phyloP scores from a whole-genome alignment of 306 rosid species.

The Malus asiatica region DNA sequence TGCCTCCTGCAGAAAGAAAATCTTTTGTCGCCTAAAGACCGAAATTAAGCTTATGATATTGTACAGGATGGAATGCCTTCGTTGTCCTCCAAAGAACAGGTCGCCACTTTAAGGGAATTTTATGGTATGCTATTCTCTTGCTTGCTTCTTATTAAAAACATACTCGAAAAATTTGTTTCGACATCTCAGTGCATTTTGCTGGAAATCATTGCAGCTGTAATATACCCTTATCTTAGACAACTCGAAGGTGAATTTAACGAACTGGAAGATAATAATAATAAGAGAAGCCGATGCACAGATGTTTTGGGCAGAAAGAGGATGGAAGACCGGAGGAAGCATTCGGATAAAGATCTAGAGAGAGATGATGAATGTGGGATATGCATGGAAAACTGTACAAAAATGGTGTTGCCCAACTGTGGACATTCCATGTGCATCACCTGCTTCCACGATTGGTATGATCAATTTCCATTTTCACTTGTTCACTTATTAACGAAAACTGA shows the following conservation, averaged over 20 bases:
- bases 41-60: constrained; percentile 14
- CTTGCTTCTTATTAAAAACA: constrained; percentile 1
- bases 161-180: neutral
- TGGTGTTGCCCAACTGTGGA: constrained; percentile 67
- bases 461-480: neutral
- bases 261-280: constrained; percentile 15
- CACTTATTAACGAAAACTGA: neutral
- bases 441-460: constrained; percentile 62
- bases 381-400: constrained; percentile 56
- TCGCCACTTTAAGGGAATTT: constrained; percentile 55
- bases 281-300: constrained; percentile 22
- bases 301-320: constrained; percentile 20
- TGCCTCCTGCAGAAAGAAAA: neutral
- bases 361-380: constrained; percentile 79
- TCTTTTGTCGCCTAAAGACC: neutral
- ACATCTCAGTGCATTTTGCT: neutral
- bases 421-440: constrained; percentile 66
- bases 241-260: constrained; percentile 48
- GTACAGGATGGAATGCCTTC: constrained; percentile 65
- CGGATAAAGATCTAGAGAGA: constrained; percentile 29
- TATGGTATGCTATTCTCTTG: constrained; percentile 35
- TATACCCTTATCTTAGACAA: constrained; percentile 64
- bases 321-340: constrained; percentile 17
- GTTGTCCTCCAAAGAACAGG: constrained; percentile 54
- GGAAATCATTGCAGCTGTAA: constrained; percentile 47